Percentiles rank a stretch among this genome's conserved stretches.
phyloP scores from a whole-genome alignment of 2,329 filamentous ascomycete species.

The Scopulariopsis brevicaulis region DNA sequence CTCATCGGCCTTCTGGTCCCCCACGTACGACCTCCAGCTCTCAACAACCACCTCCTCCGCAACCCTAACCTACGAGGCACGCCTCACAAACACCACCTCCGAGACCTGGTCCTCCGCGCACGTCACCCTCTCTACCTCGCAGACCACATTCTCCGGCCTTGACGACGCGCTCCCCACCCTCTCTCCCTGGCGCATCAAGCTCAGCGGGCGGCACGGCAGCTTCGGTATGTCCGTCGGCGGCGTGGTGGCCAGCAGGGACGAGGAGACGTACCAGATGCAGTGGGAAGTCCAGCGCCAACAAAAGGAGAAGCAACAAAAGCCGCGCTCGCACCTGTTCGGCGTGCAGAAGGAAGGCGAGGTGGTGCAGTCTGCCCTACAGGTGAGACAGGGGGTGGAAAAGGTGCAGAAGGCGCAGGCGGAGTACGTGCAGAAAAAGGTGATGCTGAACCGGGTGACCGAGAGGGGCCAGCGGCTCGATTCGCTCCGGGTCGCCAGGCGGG shows the following conservation, averaged over 20 bases:
- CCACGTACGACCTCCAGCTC: constrained; percentile 52
- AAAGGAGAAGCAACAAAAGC: constrained; percentile 5
- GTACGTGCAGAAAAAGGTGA: neutral
- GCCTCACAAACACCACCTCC: constrained; percentile 48
- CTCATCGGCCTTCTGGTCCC: constrained; percentile 43
- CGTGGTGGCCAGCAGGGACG: constrained; percentile 26
- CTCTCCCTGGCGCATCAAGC: constrained; percentile 42
- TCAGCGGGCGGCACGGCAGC: constrained; percentile 21
- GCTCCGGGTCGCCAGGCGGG: too few relatives aligned
- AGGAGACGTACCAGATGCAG: constrained; percentile 20
- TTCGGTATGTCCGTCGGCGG: constrained; percentile 9
- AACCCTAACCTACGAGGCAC: constrained; percentile 48
- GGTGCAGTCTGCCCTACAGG: neutral
- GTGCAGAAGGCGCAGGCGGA: neutral
- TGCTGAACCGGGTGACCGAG: too few relatives aligned
- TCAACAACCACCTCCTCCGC: constrained; percentile 41
- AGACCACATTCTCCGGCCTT: constrained; percentile 44
- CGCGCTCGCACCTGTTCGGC: constrained; percentile 5
- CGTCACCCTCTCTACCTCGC: constrained; percentile 51
- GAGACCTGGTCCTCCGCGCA: constrained; percentile 53
- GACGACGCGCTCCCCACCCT: constrained; percentile 43
- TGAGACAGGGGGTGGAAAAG: neutral
- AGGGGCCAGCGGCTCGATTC: too few relatives aligned
- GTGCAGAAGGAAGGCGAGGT: neutral
- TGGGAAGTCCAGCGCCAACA: constrained; percentile 12